Percentiles rank a stretch among this genome's conserved stretches.
phyloP scores from a whole-genome alignment of 768 basidiomycete genomes.

The Clavaria fumosa region DNA sequence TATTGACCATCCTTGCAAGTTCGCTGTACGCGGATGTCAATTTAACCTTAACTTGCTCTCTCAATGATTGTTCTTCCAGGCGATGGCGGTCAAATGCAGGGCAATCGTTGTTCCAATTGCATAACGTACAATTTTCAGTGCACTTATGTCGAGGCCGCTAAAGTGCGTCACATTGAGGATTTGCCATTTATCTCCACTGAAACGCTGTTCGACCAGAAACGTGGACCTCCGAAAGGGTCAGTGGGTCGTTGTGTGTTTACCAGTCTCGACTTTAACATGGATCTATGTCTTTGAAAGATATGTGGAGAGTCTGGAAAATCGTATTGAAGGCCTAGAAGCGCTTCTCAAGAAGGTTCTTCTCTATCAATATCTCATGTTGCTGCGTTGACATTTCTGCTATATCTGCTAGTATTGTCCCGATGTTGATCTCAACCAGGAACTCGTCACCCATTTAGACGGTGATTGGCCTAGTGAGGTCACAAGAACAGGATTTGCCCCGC shows the following conservation, averaged over 20 bases:
- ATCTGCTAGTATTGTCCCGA: conserved; percentile 33
- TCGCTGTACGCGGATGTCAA: conserved; percentile 22
- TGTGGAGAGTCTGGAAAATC: conserved; percentile 44
- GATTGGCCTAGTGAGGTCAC: too few species aligned
- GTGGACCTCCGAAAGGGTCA: conserved; percentile 51
- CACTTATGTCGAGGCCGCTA: conserved; percentile 53
- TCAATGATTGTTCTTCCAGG: conserved; percentile 22
- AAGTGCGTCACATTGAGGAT: conserved; percentile 26
- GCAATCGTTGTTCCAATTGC: conserved; percentile 51
- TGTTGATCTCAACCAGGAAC: conserved; percentile 43
- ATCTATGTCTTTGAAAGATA: conserved; percentile 33
- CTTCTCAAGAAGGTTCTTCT: conserved; percentile 34
- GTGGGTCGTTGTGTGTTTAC: conserved; percentile 8
- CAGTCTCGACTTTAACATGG: background rate
- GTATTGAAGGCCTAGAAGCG: conserved; percentile 50
- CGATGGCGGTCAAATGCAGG: conserved; percentile 53
- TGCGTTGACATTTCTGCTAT: conserved; percentile 6
- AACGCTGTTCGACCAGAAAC: conserved; percentile 19
- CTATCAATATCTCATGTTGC: background rate
- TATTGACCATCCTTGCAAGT: conserved; percentile 16
- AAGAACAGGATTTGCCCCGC: too few species aligned
- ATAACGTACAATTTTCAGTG: conserved; percentile 42
- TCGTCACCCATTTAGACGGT: too few species aligned
- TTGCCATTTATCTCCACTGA: background rate
- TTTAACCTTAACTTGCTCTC: conserved; percentile 1